A percentile compares a stretch with the other conserved stretches of the same genome.
Evolutionary conservation across 495 filamentous ascomycete genomes (phyloP).

Genomic region (Aspergillus baeticus): DNA sequence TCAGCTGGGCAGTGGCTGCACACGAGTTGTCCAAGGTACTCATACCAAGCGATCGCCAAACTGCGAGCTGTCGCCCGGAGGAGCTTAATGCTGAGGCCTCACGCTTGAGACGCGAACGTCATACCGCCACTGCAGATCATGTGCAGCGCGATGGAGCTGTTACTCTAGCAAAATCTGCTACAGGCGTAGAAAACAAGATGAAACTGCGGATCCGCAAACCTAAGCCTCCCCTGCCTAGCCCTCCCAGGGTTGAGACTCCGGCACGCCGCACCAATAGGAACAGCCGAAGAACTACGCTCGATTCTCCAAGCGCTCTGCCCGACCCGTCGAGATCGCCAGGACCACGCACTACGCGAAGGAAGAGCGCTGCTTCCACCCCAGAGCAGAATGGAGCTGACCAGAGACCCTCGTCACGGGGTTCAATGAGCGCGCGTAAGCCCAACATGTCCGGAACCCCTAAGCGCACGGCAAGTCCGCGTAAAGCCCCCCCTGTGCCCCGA

Average conservation of each 20-base stretch:
- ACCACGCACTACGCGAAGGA: slow-evolving; percentile 35
- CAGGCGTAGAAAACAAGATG: slow-evolving; percentile 55
- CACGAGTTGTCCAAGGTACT: slow-evolving; percentile 79
- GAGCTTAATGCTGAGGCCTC: slow-evolving; percentile 70
- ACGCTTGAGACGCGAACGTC: slow-evolving; percentile 59
- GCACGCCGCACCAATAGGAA: slow-evolving; percentile 47
- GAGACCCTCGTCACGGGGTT: slow-evolving; percentile 23
- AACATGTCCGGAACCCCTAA: slow-evolving; percentile 46
- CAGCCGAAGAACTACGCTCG: slow-evolving; percentile 66
- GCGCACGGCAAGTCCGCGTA: slow-evolving; percentile 38
- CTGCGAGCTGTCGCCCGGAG: slow-evolving; percentile 68
- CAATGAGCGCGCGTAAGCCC: slow-evolving; percentile 39
- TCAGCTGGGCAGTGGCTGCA: slow-evolving; percentile 79
- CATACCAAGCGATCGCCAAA: slow-evolving; percentile 70
- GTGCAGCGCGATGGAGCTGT: slow-evolving; percentile 16
- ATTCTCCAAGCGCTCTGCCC: slow-evolving; percentile 47
- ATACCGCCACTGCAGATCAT: slow-evolving; percentile 37
- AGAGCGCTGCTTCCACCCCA: slow-evolving; percentile 26
- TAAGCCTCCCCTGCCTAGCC: slow-evolving; percentile 46
- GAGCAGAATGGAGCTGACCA: slow-evolving; percentile 12
- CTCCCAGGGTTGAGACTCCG: slow-evolving; percentile 41
- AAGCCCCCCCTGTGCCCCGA: slow-evolving; percentile 45
- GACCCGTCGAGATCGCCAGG: slow-evolving; percentile 30
- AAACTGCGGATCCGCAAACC: slow-evolving; percentile 71
- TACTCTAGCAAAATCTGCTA: slow-evolving; percentile 12